These are phyloP conservation scores for Angophora floribunda DNA, from an alignment of 345 rosid genomes.

Conservation along the genomic window DNA sequence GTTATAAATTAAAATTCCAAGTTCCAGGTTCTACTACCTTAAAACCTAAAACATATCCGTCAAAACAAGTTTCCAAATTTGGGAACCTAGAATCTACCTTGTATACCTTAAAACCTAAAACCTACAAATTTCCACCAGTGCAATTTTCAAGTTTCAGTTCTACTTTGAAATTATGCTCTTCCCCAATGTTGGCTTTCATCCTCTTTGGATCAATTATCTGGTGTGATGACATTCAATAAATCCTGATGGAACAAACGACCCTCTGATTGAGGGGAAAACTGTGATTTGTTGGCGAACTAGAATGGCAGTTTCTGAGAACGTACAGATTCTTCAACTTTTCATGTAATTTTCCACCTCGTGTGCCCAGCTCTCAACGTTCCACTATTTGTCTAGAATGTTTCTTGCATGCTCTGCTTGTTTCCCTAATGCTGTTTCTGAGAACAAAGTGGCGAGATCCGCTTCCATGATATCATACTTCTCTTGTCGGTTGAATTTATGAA, in stretches of 20 bases:
- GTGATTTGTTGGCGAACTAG: background rate
- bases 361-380: background rate
- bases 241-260: background rate
- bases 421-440: background rate
- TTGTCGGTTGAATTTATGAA: background rate
- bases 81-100: too few relatives aligned
- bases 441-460: background rate
- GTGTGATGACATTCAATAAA: background rate
- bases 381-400: background rate
- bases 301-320: background rate
- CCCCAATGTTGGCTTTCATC: background rate
- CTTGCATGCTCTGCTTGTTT: background rate
- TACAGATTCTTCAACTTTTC: background rate
- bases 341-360: background rate
- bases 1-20: too few relatives aligned
- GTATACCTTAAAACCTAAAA: too few relatives aligned
- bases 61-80: too few relatives aligned
- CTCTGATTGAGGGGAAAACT: background rate
- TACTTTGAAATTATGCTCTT: too few relatives aligned
- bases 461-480: background rate
- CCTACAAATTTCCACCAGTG: too few relatives aligned
- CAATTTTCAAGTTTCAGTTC: too few relatives aligned
- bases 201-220: background rate
- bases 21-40: too few relatives aligned
- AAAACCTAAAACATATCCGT: too few relatives aligned